Evolutionary conservation across 2,329 filamentous ascomycete genomes (phyloP), one percentile per base, ranked within the genome.

Genomic region (Penicillium paneum): DNA sequence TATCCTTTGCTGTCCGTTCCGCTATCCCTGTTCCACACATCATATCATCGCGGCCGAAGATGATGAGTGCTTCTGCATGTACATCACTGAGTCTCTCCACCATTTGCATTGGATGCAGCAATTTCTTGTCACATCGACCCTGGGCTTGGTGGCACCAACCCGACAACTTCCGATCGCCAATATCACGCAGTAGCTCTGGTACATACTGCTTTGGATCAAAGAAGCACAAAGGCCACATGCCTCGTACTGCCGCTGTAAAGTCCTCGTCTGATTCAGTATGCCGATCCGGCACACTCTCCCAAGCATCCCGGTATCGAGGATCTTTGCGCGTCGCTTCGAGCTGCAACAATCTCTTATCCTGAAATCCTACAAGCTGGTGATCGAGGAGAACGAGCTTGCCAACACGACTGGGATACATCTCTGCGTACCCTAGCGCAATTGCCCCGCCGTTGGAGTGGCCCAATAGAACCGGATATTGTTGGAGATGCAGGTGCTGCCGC

Each of bases 31-130:
- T 19, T 1, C 60, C 61, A 36, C 62, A 63, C n/a, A 60, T 56
- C 34, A 60, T 52, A 56, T 69, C 65, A 15, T 67, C 54, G 3
- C 50, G 47, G 2, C 67, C 67, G n/a, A 61, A 60, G 10, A 69
- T 54, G 2, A 68, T 57, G 41, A 70, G 49, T 24, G 64, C 66
- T 21, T 57, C 53, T n/a, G 67, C 66, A 19, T 40, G 57, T 8
- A 69, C 65, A 35, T 55, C 29, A 8, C 42, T 45, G 36, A 69
- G 36, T 10, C 58, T 51, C 10, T 58, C 52, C 5, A 62, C 26
- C 60, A 66, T 67, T 47, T 56, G 49, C 40, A 39, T 49, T 8
- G 24, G 35, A 7, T 48, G 1, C 34, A 6, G 15, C 11, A 42
- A 43, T 19, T 43, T 8, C 8, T 11, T 49, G 11, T 49, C 47